A percentile compares a stretch with the other conserved stretches of the same genome.
Evolutionary conservation across 2,329 filamentous ascomycete species (phyloP).

Genomic region (Penicillium sp.): DNA sequence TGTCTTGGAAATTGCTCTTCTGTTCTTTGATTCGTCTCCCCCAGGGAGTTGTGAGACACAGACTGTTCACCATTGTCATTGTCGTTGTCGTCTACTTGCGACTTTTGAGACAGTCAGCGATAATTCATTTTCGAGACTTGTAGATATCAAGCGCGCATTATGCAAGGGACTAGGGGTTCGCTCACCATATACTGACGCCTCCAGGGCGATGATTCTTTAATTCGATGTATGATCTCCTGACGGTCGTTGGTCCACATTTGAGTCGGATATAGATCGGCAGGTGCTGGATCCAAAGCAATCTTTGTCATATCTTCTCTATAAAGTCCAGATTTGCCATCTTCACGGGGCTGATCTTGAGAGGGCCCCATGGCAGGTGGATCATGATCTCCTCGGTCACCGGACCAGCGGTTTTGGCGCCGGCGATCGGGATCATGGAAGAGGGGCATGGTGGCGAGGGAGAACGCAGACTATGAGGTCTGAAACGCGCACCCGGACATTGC

Average conservation of each 20-base stretch:
- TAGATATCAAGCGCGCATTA: neutral
- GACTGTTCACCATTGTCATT: conserved; percentile 8
- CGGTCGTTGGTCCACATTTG: conserved; percentile 57
- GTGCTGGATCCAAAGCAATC: conserved; percentile 15
- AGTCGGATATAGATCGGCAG: conserved; percentile 20
- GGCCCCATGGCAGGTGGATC: conserved; percentile 18
- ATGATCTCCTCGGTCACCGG: conserved; percentile 22
- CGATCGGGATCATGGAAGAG: conserved; percentile 41
- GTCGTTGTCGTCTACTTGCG: conserved; percentile 2
- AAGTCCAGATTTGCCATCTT: conserved; percentile 7
- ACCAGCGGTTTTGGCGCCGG: conserved; percentile 33
- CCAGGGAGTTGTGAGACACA: conserved; percentile 31
- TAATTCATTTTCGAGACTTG: neutral
- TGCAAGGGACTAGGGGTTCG: too few relatives aligned
- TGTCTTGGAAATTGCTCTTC: conserved; percentile 20
- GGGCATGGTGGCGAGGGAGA: conserved; percentile 34
- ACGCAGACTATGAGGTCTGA: conserved; percentile 19
- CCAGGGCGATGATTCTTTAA: conserved; percentile 84
- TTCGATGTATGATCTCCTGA: conserved; percentile 77
- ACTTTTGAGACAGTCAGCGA: conserved; percentile 15
- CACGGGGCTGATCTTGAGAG: conserved; percentile 19
- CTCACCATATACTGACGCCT: conserved; percentile 65
- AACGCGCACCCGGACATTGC: conserved; percentile 30
- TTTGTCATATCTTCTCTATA: conserved; percentile 19
- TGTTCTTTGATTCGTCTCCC: conserved; percentile 24